Evolutionary conservation across 352 stramenopile species (phyloP).

Genomic region (Elongisporangium undulatum): DNA sequence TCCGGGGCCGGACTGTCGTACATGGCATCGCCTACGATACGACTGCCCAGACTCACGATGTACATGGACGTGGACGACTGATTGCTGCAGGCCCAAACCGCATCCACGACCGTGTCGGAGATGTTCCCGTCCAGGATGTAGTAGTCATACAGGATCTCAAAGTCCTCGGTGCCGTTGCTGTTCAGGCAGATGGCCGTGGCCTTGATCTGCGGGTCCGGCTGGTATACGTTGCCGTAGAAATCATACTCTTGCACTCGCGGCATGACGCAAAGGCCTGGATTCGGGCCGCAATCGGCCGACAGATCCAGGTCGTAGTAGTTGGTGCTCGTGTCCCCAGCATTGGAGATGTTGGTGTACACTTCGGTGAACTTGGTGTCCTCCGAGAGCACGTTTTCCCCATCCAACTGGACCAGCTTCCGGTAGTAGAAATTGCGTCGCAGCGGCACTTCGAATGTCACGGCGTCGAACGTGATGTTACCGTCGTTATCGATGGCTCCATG

Average conservation of each 20-base stretch:
- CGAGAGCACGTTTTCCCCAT: slow-evolving; percentile 4
- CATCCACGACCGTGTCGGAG: neutral
- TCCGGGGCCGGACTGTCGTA: neutral
- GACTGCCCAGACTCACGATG: slow-evolving; percentile 35
- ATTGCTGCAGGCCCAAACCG: slow-evolving; percentile 12
- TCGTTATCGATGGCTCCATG: neutral
- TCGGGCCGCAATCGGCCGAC: slow-evolving; percentile 16
- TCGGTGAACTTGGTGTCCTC: slow-evolving; percentile 2
- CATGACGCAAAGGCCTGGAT: slow-evolving; percentile 17
- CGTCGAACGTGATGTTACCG: slow-evolving; percentile 26
- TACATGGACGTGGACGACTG: slow-evolving; percentile 35
- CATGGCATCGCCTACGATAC: slow-evolving; percentile 32
- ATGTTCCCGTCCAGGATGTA: neutral
- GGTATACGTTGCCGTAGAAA: slow-evolving; percentile 14
- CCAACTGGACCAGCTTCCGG: slow-evolving; percentile 6
- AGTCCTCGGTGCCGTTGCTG: slow-evolving; percentile 18
- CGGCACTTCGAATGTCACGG: slow-evolving; percentile 35
- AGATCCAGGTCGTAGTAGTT: slow-evolving; percentile 10
- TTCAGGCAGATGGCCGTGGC: slow-evolving; percentile 30
- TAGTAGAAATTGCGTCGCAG: slow-evolving; percentile 16
- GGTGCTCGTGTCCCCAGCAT: slow-evolving; percentile 1
- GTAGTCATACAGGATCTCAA: slow-evolving; percentile 25
- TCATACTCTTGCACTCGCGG: slow-evolving; percentile 8
- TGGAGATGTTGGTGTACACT: slow-evolving; percentile 10
- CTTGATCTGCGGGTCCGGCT: slow-evolving; percentile 28